Base-by-base conservation (phyloP, 2,329 filamentous ascomycete species). In the Escovopsis weberi region DNA sequence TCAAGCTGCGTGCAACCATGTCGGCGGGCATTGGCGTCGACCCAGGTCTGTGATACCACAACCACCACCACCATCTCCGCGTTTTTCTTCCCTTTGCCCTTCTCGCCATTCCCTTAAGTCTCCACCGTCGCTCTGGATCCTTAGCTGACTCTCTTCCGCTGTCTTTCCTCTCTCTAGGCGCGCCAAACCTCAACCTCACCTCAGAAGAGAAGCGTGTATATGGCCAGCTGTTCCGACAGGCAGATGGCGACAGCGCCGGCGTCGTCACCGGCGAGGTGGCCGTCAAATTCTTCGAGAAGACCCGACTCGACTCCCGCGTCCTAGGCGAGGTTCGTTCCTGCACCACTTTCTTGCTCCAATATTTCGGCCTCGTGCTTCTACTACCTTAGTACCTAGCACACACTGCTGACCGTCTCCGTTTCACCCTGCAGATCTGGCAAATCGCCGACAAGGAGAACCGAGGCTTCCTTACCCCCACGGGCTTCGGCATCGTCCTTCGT, bases 201-300 rank as follows among this genome's bases (percentile, higher is more conserved):
- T 67, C 84, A 39, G 87, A 96, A 52, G 91, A 98, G 74, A 95
- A 94, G 68, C 83, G 86, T 62, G 78, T 85, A 46, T 98, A 93
- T 63, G 85, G 83, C 53, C 86, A 91, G 63, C 80, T 98, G 49
- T 95, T 98, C 66, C 80, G 84, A 61, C 82, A 87, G 55, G 91
- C 91, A 51, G 91, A 98, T 64, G 83, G 82, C 46, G 91, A 95
- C 54, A 83, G 78, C 59, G 81, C 94, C 45, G 87, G 88, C 43
- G 87, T 96, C 50, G 85, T 98, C 32, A 95, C 91, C 15, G 91
- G 91, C 62, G 91, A 98, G 64, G 75, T 93, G 47, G 91, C 91
- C 45, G 88, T 98, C 61, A 85, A 87, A 60, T 96, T 98, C 70
- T 98, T 98, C 59, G 88, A 96, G 64, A 91, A 91, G 70, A 96